phyloP scores from a whole-genome alignment of 2,329 filamentous ascomycete genomes.

The Claviceps citrina region DNA sequence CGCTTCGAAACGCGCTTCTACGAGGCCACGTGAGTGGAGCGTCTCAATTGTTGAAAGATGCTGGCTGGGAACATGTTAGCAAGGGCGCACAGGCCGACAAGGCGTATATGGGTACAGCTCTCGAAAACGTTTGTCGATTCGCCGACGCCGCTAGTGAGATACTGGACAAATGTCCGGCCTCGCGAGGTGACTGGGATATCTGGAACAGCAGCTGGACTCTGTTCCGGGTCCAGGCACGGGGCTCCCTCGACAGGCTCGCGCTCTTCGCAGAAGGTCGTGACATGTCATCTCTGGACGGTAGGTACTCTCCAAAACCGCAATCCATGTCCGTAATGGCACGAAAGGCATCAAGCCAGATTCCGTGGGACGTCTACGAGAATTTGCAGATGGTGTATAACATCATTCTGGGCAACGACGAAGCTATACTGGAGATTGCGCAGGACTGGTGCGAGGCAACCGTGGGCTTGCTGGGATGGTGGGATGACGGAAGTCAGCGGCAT shows the following conservation, averaged over 20 bases:
- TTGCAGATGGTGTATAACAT: slow-evolving; percentile 69
- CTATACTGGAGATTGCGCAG: slow-evolving; percentile 62
- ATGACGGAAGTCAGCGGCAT: slow-evolving; percentile 48
- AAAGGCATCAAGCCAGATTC: slow-evolving; percentile 73
- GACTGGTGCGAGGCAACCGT: slow-evolving; percentile 88
- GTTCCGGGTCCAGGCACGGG: slow-evolving; percentile 61
- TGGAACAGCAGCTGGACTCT: slow-evolving; percentile 68
- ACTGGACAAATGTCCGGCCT: slow-evolving; percentile 57
- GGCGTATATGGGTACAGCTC: slow-evolving; percentile 58
- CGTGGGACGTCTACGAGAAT: slow-evolving; percentile 80
- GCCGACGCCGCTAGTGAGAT: slow-evolving; percentile 52
- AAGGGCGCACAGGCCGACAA: slow-evolving; percentile 48
- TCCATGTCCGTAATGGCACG: slow-evolving; percentile 50
- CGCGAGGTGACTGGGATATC: slow-evolving; percentile 64
- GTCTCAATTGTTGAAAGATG: slow-evolving; percentile 52
- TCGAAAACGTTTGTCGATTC: slow-evolving; percentile 64
- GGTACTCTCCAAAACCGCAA: slow-evolving; percentile 27
- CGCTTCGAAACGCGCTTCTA: slow-evolving; percentile 56
- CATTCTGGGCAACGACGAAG: slow-evolving; percentile 57
- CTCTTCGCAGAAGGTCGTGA: slow-evolving; percentile 65
- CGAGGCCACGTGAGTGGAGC: slow-evolving; percentile 58
- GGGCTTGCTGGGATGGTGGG: slow-evolving; percentile 81
- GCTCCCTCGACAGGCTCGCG: slow-evolving; percentile 54
- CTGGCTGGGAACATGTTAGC: slow-evolving; percentile 63
- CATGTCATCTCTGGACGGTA: slow-evolving; percentile 21